phyloP scores from a whole-genome alignment of 768 basidiomycete species.

The Boletus tylopilopsis region DNA sequence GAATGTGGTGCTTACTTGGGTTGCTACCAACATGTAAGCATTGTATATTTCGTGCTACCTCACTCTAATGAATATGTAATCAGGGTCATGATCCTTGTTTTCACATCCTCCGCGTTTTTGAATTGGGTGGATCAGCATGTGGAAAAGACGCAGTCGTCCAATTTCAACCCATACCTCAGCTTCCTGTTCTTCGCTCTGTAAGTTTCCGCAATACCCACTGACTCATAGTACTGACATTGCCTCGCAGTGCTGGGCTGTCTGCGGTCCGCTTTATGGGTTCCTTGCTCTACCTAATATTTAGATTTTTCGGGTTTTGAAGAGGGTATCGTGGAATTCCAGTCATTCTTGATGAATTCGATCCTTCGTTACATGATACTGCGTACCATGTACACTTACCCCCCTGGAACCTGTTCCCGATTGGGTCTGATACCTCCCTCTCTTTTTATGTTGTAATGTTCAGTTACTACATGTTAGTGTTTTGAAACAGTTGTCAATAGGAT shows the following conservation, averaged over 20 bases:
- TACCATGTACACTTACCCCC: slow-evolving; percentile 13
- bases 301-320: slow-evolving; percentile 58
- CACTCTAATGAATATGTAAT: neutral
- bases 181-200: slow-evolving; percentile 72
- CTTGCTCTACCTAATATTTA: slow-evolving; percentile 71
- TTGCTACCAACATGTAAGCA: slow-evolving; percentile 79
- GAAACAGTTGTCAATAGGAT: neutral
- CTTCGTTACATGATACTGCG: slow-evolving; percentile 8
- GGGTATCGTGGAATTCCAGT: neutral
- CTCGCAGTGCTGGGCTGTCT: slow-evolving; percentile 67
- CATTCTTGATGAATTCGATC: neutral
- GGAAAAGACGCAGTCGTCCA: slow-evolving; percentile 41
- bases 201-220: slow-evolving; percentile 15
- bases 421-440: neutral
- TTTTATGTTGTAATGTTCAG: slow-evolving; percentile 2
- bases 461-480: neutral
- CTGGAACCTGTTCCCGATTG: neutral
- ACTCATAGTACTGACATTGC: slow-evolving; percentile 1
- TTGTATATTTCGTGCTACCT: neutral
- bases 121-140: slow-evolving; percentile 67
- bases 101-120: slow-evolving; percentile 74
- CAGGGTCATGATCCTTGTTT: slow-evolving; percentile 68
- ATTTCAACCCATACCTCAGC: slow-evolving; percentile 86
- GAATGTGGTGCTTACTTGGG: slow-evolving; percentile 80
- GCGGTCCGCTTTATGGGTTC: slow-evolving; percentile 81